A percentile compares a stretch with the other conserved stretches of the same genome.
phyloP scores from a whole-genome alignment of 495 filamentous ascomycete genomes.

The Penicillium soppii region DNA sequence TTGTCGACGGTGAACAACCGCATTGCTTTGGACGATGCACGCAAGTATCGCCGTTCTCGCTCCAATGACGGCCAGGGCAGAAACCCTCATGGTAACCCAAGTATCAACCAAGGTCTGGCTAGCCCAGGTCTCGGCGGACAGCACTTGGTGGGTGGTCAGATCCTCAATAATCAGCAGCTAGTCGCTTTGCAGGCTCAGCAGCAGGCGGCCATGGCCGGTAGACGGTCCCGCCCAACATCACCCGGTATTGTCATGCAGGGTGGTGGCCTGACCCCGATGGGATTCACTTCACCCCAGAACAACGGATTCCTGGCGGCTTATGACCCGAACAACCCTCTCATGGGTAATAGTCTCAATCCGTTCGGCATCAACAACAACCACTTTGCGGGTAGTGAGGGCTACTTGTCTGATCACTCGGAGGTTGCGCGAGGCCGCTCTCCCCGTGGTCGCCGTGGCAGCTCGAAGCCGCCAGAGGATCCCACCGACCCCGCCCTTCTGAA shows the following conservation, averaged over 20 bases:
- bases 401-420: slow-evolving; percentile 92
- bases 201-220: slow-evolving; percentile 70
- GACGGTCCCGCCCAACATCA: slow-evolving; percentile 89
- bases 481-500: slow-evolving; percentile 88
- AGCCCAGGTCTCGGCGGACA: slow-evolving; percentile 57
- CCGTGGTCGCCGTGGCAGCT: slow-evolving; percentile 87
- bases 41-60: slow-evolving; percentile 87
- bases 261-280: slow-evolving; percentile 55
- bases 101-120: slow-evolving; percentile 51
- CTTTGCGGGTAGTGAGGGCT: slow-evolving; percentile 79
- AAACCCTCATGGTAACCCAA: slow-evolving; percentile 39
- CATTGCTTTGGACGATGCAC: slow-evolving; percentile 92
- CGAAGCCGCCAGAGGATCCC: slow-evolving; percentile 96
- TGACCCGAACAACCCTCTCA: slow-evolving; percentile 68
- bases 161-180: slow-evolving; percentile 80
- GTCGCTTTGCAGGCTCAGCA: slow-evolving; percentile 84
- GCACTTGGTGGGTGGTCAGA: slow-evolving; percentile 82
- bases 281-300: slow-evolving; percentile 87
- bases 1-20: slow-evolving; percentile 97
- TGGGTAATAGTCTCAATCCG: slow-evolving; percentile 71
- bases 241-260: slow-evolving; percentile 85
- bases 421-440: slow-evolving; percentile 87
- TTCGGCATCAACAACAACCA: slow-evolving; percentile 75
- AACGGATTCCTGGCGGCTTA: slow-evolving; percentile 94
- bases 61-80: slow-evolving; percentile 77